Conservation (phyloP, 768 basidiomycete genomes). For the Rhodotorula sphaerocarpa region DNA sequence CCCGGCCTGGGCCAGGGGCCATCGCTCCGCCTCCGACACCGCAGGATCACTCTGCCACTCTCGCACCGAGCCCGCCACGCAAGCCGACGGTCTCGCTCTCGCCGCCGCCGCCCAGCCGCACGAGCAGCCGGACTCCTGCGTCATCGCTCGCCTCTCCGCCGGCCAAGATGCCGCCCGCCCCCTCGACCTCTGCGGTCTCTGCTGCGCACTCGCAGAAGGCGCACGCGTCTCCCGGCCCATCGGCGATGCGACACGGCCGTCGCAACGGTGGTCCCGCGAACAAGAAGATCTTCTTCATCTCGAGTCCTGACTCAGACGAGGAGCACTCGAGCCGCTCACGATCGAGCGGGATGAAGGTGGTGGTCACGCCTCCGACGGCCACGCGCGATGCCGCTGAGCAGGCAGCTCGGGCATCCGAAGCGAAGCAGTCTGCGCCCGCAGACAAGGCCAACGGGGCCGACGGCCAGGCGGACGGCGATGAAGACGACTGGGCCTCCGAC, state of each 20-base stretch:
- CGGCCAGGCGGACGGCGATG: too few relatives aligned
- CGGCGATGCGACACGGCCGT: background rate
- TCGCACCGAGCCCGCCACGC: conserved; percentile 6
- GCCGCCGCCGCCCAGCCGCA: background rate
- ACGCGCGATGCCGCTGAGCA: background rate
- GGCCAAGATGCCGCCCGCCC: conserved; percentile 3
- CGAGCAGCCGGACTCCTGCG: background rate
- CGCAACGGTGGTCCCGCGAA: conserved; percentile 6
- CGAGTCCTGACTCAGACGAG: conserved; percentile 34
- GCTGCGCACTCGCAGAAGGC: background rate
- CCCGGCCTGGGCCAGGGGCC: conserved; percentile 13
- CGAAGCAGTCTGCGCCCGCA: conserved; percentile 9
- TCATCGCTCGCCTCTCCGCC: background rate
- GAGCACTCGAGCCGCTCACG: conserved; percentile 17
- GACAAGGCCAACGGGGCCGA: too few relatives aligned
- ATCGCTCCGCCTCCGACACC: conserved; percentile 33
- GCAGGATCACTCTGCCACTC: background rate
- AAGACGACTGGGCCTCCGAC: conserved; percentile 20
- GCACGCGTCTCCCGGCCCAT: background rate
- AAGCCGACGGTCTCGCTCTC: background rate
- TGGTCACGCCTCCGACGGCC: conserved; percentile 35
- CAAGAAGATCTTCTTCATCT: conserved; percentile 40
- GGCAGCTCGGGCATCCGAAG: background rate
- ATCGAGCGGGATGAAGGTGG: conserved; percentile 1
- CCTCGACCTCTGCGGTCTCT: background rate